Base-by-base conservation (phyloP, 1,284 basidiomycete genomes). In the Malassezia nana region DNA sequence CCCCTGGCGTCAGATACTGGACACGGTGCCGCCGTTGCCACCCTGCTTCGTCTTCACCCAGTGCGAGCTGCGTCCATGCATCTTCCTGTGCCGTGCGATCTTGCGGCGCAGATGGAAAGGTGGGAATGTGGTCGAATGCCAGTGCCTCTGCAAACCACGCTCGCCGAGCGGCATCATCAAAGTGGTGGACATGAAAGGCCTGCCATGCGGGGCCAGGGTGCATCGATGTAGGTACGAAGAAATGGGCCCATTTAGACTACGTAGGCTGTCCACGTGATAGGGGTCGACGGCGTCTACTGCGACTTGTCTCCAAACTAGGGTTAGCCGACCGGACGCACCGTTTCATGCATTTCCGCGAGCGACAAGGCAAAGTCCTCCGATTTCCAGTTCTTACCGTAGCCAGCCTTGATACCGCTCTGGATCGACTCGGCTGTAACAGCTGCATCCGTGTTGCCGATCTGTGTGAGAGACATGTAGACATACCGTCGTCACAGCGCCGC, bases 301-400 rank as follows among this genome's bases (percentile, higher is more conserved):
- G 29, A 20, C 29, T 24, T 46, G 22, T 20, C 28, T 10, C 28
- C 26, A 13, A 29, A 44, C 26, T 44, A 16, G 3, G n/a, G 18
- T 31, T 7, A 20, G 26, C 3, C 10, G 2, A 22, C 28, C 18
- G 3, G 9, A 47, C 45, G 6, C 26, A 48, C 32, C 2, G 7
- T n/a, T 2, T 4, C 4, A 12, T 24, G 20, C 52, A 49, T 49
- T 18, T 54, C 52, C 22, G 18, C 26, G 4, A 54, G 29, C 6
- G 45, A 28, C 13, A 8, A 7, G 5, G 15, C 20, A 18, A 29
- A 31, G 46, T 65, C 61, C 1, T 54, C 52, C 28, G 56, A 57
- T 32, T 55, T 50, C 67, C 64, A 69, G 57, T 65, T 63, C 35
- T 43, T 52, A 13, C 69, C 67, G 55, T 73, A 73, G 20, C 69